Evolutionary conservation across 306 rosid species (phyloP), one percentile per base, ranked within the genome.

Genomic region (Prosopis cineraria): DNA sequence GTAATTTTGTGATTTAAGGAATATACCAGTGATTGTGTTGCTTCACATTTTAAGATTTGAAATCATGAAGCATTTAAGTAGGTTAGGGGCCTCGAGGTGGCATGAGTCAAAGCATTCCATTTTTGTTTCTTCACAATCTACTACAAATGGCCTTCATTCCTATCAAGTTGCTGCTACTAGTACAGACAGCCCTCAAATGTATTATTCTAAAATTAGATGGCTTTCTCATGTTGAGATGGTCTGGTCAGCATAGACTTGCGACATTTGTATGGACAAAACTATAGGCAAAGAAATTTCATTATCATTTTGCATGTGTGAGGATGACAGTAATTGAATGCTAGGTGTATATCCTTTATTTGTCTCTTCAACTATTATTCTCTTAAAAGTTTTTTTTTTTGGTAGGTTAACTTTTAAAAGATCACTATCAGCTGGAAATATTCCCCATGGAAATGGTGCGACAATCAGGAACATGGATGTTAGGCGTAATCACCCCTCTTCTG

Each of bases 371-470:
- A 47, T 66, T 78, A 20, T 47, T 73, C 25, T 83, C 80, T 74
- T 5, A 62, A 30, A n/a, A 45, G 36, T n/a, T 14, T 67, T 60
- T 34, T 85, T 79, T 60, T 34, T 85, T 79, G 82, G 81, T 77
- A 95, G 99, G 88, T 76, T 85, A 59, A 76, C 58, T 78, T 85
- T 92, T 33, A 93, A 86, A 86, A 90, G 98, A 87, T 96, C 99
- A 8, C 87, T 91, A 62, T 96, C 98, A 16, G 99, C 87, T 77
- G 97, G 99, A 55, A 89, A 86, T 87, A 88, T 96, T 82, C 69
- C 77, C 36, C 22, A 68, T 53, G 89, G 84, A 81, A 84, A 75
- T 81, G 98, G 85, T 31, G 59, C 91, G 19, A 58, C 87, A 68
- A 67, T 70, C 60, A 71, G 81, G 41, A 87, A 59, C 78, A 45